phyloP scores from a whole-genome alignment of 305 asterid genomes.

The Caryopteris hybrid region DNA sequence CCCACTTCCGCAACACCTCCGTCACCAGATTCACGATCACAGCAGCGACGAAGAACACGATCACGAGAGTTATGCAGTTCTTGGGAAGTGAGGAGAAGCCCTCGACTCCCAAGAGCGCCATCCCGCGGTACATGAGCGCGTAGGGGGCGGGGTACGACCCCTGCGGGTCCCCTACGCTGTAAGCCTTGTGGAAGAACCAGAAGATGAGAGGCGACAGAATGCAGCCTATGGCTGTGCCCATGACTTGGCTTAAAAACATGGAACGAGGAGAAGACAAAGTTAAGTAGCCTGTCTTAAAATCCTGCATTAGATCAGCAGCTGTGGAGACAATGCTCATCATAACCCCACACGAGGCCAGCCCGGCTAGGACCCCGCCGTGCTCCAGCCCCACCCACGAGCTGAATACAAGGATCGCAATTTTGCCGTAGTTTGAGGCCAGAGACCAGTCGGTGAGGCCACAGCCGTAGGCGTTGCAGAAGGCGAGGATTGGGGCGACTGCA shows the following conservation, averaged over 20 bases:
- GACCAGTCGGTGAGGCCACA: conserved; percentile 74
- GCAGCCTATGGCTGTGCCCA: conserved; percentile 63
- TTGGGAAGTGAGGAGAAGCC: conserved; percentile 55
- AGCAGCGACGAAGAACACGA: conserved; percentile 29
- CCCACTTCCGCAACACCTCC: conserved; percentile 22
- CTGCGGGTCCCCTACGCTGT: conserved; percentile 34
- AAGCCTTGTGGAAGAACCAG: conserved; percentile 65
- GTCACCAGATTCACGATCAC: conserved; percentile 15
- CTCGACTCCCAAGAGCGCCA: conserved; percentile 55
- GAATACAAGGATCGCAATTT: conserved; percentile 50
- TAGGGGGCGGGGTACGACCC: conserved; percentile 59
- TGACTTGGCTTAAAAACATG: conserved; percentile 60
- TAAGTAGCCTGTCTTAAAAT: conserved; percentile 62
- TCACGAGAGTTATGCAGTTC: conserved; percentile 36
- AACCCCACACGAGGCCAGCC: conserved; percentile 63
- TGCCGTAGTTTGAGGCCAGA: conserved; percentile 67
- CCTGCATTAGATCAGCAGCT: conserved; percentile 63
- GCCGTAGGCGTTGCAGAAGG: conserved; percentile 76
- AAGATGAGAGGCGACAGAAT: conserved; percentile 44
- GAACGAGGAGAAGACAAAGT: conserved; percentile 67
- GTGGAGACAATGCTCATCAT: conserved; percentile 69
- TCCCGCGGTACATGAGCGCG: conserved; percentile 49
- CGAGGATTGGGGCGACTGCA: conserved; percentile 44
- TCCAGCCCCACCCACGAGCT: conserved; percentile 58
- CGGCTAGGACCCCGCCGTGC: conserved; percentile 60